Percentiles rank a stretch among this genome's conserved stretches.
phyloP scores from a whole-genome alignment of 176 grass and related monocot genomes.

The Puccinellia tenuiflora region DNA sequence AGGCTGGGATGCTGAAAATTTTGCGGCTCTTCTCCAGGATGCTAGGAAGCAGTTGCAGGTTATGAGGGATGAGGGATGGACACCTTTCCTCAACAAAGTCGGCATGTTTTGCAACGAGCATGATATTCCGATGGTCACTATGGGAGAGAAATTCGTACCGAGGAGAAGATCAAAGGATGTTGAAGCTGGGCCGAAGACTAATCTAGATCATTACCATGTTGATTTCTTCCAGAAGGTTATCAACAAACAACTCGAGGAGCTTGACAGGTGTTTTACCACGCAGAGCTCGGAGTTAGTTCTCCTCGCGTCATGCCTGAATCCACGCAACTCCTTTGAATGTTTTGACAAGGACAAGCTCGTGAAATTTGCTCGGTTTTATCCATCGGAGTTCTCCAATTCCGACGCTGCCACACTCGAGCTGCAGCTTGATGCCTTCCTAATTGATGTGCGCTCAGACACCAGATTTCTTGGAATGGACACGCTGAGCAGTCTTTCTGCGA shows the following conservation, averaged over 20 bases:
- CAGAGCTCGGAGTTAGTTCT: not conserved
- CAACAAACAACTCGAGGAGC: slow-evolving; percentile 2
- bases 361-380: slow-evolving; percentile 10
- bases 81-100: slow-evolving; percentile 15
- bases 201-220: slow-evolving; percentile 19
- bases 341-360: slow-evolving; percentile 31
- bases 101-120: not conserved
- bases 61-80: slow-evolving; percentile 26
- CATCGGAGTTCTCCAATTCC: slow-evolving; percentile 12
- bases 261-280: not conserved
- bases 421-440: slow-evolving; percentile 20
- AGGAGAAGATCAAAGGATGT: not conserved
- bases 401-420: not conserved
- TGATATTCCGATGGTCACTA: not conserved
- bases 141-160: not conserved
- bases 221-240: slow-evolving; percentile 22
- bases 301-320: slow-evolving; percentile 16
- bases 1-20: not conserved
- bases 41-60: slow-evolving; percentile 4
- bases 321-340: slow-evolving; percentile 17
- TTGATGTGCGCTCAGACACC: not conserved
- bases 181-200: not conserved
- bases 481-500: slow-evolving; percentile 13
- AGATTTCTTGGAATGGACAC: slow-evolving; percentile 10
- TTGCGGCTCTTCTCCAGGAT: slow-evolving; percentile 4